phyloP scores from a whole-genome alignment of 2,329 filamentous ascomycete species.

The Epichloe bromicola region DNA sequence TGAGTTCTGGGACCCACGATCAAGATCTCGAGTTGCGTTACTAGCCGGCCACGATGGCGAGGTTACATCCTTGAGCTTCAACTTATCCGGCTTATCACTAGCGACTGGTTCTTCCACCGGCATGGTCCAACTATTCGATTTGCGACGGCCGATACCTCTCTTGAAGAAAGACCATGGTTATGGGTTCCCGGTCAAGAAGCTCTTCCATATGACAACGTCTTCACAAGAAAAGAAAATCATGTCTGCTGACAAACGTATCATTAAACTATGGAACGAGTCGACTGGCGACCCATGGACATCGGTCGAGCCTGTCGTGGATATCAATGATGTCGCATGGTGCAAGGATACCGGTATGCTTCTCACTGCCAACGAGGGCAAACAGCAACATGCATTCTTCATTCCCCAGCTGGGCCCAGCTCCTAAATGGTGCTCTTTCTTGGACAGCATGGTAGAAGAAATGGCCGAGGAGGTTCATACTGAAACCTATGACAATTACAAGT shows the following conservation, averaged over 20 bases:
- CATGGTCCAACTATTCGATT: conserved; percentile 79
- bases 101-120: conserved; percentile 82
- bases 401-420: conserved; percentile 87
- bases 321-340: conserved; percentile 90
- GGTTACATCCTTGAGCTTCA: conserved; percentile 80
- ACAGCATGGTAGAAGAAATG: conserved; percentile 98
- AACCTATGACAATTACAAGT: conserved; percentile 98
- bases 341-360: conserved; percentile 88
- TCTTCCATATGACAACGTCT: conserved; percentile 57
- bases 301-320: conserved; percentile 85
- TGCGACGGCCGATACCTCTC: conserved; percentile 74
- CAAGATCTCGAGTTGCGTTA: conserved; percentile 66
- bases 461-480: conserved; percentile 67
- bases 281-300: conserved; percentile 87
- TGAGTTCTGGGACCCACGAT: conserved; percentile 90
- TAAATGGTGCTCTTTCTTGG: conserved; percentile 91
- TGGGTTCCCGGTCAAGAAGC: conserved; percentile 78
- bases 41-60: conserved; percentile 57
- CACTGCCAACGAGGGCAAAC: conserved; percentile 90
- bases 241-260: conserved; percentile 86
- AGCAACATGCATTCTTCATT: conserved; percentile 91
- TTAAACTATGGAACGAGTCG: conserved; percentile 87
- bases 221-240: conserved; percentile 77
- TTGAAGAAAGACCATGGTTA: conserved; percentile 94
- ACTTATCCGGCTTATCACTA: conserved; percentile 68